Evolutionary conservation across 208 protist genomes (phyloP), one percentile per base, ranked within the genome.

Genomic region (Acanthamoeba polyphaga): DNA sequence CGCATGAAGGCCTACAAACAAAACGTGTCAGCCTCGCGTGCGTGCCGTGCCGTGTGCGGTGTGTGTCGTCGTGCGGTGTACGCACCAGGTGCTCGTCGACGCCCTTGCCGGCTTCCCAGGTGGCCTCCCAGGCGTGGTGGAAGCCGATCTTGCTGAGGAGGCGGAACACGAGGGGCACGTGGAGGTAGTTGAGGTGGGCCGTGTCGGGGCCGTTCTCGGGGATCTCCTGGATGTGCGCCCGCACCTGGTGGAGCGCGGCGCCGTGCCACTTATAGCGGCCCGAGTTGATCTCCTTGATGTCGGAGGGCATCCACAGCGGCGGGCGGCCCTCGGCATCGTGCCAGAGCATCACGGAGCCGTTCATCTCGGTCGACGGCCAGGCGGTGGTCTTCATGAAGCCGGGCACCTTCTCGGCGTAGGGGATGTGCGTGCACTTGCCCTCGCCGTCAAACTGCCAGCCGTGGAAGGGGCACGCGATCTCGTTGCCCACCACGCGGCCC

Each of bases 391-490:
- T 58, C n/a, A 68, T 32, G 76, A 87, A 94, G 70, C 55, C 91
- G 10, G 91, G 91, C 49, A 87, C 76, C 55, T 82, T 88, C 51
- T 82, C 91, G 29, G 91, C 91, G 51, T 95, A 93, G 51, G 95
- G 92, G 66, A 96, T 95, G 62, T 92, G 46, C 22, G 76, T 70
- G 88, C 95, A 96, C 24, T 93, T 46, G n/a, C 95, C 95, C 68
- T 91, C 87, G 17, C 74, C 29, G 89, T 93, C 64, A 58, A 96
- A 96, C 38, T 89, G 32, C 95, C 95, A 96, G 62, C 32, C 46
- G 66, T 96, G 95, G 74, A 96, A 96, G 13, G 92, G 92, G 88
- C 95, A 96, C 49, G 13, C 64, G 29, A 96, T 29, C 43, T 80
- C 43, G 34, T 95, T 95, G 51, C 78, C 95, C 22, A 64, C 64